Evolutionary conservation across 208 protist genomes (phyloP).

Genomic region (Acanthamoeba lenticulata): DNA sequence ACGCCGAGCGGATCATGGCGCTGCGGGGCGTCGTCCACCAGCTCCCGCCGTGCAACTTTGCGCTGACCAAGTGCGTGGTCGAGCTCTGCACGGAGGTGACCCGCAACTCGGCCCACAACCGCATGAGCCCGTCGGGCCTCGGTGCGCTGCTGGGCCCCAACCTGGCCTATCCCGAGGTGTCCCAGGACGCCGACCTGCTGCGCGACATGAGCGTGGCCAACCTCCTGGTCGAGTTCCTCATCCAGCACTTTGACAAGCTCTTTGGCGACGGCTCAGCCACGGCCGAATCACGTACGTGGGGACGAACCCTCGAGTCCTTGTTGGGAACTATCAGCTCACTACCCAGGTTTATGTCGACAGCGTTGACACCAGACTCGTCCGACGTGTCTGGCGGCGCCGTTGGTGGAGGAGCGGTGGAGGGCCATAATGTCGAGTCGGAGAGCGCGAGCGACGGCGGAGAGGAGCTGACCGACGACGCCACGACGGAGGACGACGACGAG

Average conservation of each 20-base stretch:
- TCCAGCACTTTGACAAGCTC: constrained; percentile 32
- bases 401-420: background rate
- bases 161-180: constrained; percentile 26
- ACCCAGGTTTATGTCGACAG: too few relatives aligned
- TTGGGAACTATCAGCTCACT: too few relatives aligned
- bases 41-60: constrained; percentile 7
- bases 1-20: constrained; percentile 41
- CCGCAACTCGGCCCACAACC: background rate
- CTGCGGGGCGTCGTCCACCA: background rate
- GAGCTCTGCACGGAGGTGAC: constrained; percentile 30
- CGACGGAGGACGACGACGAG: constrained; percentile 25
- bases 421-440: background rate
- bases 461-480: constrained; percentile 22
- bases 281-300: background rate
- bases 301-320: too few relatives aligned
- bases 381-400: background rate
- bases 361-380: too few relatives aligned
- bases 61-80: background rate
- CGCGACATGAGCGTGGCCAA: constrained; percentile 40
- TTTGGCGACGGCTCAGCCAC: background rate
- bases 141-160: constrained; percentile 54
- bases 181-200: constrained; percentile 47
- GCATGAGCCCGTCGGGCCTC: constrained; percentile 22
- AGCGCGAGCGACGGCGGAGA: background rate
- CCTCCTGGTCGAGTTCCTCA: background rate